phyloP scores from a whole-genome alignment of 345 rosid species.

The Ceriops decandra region DNA sequence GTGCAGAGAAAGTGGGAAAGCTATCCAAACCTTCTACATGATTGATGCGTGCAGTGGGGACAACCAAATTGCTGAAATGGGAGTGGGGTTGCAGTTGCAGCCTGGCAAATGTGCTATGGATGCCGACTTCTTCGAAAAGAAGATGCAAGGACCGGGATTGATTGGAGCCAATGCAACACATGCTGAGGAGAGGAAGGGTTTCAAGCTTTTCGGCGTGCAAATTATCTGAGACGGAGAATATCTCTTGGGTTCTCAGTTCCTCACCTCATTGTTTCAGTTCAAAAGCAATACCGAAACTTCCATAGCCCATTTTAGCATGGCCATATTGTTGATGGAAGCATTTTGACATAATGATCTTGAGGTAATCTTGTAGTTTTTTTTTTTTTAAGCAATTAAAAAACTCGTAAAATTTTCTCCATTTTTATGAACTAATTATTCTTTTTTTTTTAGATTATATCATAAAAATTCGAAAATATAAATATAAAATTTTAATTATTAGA shows the following conservation, averaged over 20 bases:
- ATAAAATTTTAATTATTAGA: too few species aligned
- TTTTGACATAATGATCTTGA: too few species aligned
- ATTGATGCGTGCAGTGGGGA: conserved; percentile 30
- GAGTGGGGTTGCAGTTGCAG: conserved; percentile 12
- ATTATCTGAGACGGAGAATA: conserved; percentile 12
- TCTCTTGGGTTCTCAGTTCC: not conserved
- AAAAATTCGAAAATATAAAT: too few species aligned
- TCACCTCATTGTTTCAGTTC: too few species aligned
- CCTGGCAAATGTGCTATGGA: not conserved
- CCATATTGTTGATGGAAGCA: not conserved
- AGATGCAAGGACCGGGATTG: conserved; percentile 4
- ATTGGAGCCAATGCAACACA: not conserved
- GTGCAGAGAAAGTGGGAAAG: conserved; percentile 5
- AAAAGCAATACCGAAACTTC: too few species aligned
- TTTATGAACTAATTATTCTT: too few species aligned
- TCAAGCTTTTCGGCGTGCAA: conserved; percentile 47
- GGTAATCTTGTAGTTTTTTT: not conserved
- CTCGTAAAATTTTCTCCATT: too few species aligned
- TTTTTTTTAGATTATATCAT: too few species aligned
- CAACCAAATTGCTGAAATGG: not conserved
- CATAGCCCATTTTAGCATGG: not conserved
- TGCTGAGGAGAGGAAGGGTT: conserved; percentile 8
- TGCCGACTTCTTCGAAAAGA: not conserved
- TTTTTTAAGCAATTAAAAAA: not conserved
- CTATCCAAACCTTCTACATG: conserved; percentile 29